Base-by-base conservation (phyloP, 202 grass and related monocot genomes). In the Carex sylvatica region DNA sequence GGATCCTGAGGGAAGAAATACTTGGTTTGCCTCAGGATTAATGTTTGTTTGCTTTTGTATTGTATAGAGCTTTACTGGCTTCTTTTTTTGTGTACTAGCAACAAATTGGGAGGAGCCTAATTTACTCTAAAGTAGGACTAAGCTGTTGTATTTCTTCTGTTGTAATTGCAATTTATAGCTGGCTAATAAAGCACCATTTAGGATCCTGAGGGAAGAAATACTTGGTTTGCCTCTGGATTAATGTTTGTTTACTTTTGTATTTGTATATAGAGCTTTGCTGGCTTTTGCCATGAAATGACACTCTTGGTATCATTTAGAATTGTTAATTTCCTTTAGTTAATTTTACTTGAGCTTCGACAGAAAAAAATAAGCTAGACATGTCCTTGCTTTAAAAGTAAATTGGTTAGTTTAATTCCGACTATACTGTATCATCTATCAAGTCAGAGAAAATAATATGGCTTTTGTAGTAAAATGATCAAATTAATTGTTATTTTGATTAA, bases 61-160 rank as follows among this genome's bases (percentile, higher is more conserved):
- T 72, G 69, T 72, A 72, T 72, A 72, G 69, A 14, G 69, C 10
- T 49, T 71, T 72, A 49, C 19, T 24, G n/a, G 9, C n/a, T 63
- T 38, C 0, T 38, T 35, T 35, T 35, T n/a, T n/a, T n/a, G n/a
- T n/a, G n/a, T n/a, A n/a, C 12, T 49, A 44, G 18, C 28, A 70
- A 60, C 73, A 19, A 31, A 87, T 64, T 64, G 63, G 63, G 53
- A 74, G 9, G 44, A 23, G 12, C 3, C 28, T 22, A 51, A 4
- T 49, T 30, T 52, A 47, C 44, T 85, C 79, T 65, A 61, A 80
- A 47, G 58, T 54, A 70, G 56, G 68, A 72, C 14, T 12, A 36
- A 87, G 73, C 69, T 54, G 42, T 80, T 55, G 82, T 85, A 28
- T 11, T 14, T 84, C 65, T 63, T 53, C 15, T 52, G 14, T 76